phyloP scores from a whole-genome alignment of 1,139 yeast genomes.

The Magnusiomyces magnusii region DNA sequence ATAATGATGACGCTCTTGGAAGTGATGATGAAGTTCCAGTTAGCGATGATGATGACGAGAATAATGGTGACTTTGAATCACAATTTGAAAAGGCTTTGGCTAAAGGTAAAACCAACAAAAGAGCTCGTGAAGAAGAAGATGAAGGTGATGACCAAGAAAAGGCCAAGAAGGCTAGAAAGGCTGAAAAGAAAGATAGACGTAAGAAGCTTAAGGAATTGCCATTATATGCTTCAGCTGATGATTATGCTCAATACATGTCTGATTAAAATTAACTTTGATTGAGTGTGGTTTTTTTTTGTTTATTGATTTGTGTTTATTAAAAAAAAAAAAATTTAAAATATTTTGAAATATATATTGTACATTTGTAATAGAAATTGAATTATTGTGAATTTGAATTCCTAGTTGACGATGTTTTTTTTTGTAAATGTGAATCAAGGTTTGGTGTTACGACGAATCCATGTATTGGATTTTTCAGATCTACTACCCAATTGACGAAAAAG shows the following conservation, averaged over 20 bases:
- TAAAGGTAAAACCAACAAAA: slow-evolving; percentile 12
- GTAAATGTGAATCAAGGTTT: too few relatives aligned
- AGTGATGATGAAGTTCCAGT: slow-evolving; percentile 21
- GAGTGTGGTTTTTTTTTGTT: slow-evolving; percentile 12
- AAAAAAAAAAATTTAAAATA: neutral
- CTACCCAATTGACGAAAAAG: slow-evolving; percentile 43
- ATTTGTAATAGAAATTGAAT: too few relatives aligned
- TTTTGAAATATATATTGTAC: too few relatives aligned
- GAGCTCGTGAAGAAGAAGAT: slow-evolving; percentile 11
- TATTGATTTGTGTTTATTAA: too few relatives aligned
- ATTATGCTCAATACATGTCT: slow-evolving; percentile 62
- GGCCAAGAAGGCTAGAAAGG: slow-evolving; percentile 38
- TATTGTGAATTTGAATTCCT: too few relatives aligned
- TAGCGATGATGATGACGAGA: slow-evolving; percentile 15
- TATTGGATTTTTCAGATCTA: slow-evolving; percentile 74
- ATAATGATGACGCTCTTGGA: slow-evolving; percentile 31
- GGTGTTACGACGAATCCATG: slow-evolving; percentile 69
- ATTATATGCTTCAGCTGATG: slow-evolving; percentile 83
- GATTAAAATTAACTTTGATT: slow-evolving; percentile 35
- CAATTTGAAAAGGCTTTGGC: slow-evolving; percentile 15
- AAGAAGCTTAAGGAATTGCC: slow-evolving; percentile 64
- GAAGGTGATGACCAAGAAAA: slow-evolving; percentile 32
- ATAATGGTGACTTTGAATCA: slow-evolving; percentile 21
- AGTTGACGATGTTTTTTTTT: too few relatives aligned
- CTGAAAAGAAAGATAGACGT: slow-evolving; percentile 42